Percentiles rank a stretch among this genome's conserved stretches.
phyloP scores from a whole-genome alignment of 2,329 filamentous ascomycete genomes.

The Exophiala lecanii-corni region DNA sequence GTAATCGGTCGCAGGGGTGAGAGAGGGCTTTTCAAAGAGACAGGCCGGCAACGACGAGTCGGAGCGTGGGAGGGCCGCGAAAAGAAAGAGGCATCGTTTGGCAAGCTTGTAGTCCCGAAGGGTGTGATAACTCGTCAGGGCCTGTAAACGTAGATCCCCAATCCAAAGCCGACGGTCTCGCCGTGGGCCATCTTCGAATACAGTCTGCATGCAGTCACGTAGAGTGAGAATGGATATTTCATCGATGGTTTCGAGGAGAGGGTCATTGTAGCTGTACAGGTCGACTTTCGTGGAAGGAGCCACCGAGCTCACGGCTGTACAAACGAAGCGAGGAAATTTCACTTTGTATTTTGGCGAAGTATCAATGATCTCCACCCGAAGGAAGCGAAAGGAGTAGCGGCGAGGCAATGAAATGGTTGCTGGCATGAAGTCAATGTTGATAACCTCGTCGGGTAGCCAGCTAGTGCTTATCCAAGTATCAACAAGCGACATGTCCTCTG shows the following conservation, averaged over 20 bases:
- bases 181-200: slow-evolving; percentile 38
- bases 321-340: slow-evolving; percentile 28
- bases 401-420: slow-evolving; percentile 30
- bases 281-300: slow-evolving; percentile 21
- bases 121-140: slow-evolving; percentile 36
- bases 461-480: slow-evolving; percentile 38
- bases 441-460: slow-evolving; percentile 36
- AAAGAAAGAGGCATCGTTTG: slow-evolving; percentile 36
- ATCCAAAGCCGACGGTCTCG: slow-evolving; percentile 36
- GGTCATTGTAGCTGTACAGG: slow-evolving; percentile 17
- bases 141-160: slow-evolving; percentile 36
- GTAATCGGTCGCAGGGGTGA: slow-evolving; percentile 32
- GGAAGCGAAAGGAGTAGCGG: slow-evolving; percentile 34
- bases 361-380: slow-evolving; percentile 34
- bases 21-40: slow-evolving; percentile 32
- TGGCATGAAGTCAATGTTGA: slow-evolving; percentile 35
- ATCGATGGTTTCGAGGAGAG: slow-evolving; percentile 30
- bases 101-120: slow-evolving; percentile 34
- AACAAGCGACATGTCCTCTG: slow-evolving; percentile 31
- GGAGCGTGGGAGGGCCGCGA: slow-evolving; percentile 32
- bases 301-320: slow-evolving; percentile 31
- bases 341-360: slow-evolving; percentile 35
- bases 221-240: slow-evolving; percentile 32
- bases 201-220: slow-evolving; percentile 38
- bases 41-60: slow-evolving; percentile 35